A percentile compares a stretch with the other conserved stretches of the same genome.
These are phyloP conservation scores for Elasticomyces elasticus DNA, from an alignment of 495 filamentous ascomycete genomes.

Conservation along the genomic window DNA sequence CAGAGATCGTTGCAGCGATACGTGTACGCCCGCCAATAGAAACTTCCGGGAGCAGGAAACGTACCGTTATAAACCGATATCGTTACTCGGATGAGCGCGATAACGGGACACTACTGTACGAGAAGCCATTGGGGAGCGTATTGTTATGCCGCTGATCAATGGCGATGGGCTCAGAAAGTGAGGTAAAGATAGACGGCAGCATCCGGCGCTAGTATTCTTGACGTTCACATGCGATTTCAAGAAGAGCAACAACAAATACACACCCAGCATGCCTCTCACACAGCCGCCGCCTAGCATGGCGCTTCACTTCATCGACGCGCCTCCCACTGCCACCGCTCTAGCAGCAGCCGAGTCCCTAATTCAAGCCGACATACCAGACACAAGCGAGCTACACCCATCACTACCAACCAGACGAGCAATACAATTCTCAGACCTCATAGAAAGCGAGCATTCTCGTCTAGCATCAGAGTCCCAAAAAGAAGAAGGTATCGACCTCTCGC, in stretches of 20 bases:
- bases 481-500: slow-evolving; percentile 61
- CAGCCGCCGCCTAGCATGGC: slow-evolving; percentile 8
- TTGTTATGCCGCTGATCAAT: no score
- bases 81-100: no score
- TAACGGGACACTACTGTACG: no score
- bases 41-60: no score
- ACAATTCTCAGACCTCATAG: slow-evolving; percentile 50
- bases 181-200: no score
- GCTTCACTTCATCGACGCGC: slow-evolving; percentile 21
- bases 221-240: no score
- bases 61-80: no score
- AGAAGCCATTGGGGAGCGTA: no score
- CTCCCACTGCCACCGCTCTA: slow-evolving; percentile 11
- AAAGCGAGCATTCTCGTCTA: slow-evolving; percentile 53
- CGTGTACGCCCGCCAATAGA: no score
- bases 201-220: no score
- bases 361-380: slow-evolving; percentile 13
- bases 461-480: slow-evolving; percentile 38
- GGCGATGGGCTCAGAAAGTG: no score
- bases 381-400: slow-evolving; percentile 21
- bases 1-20: no score
- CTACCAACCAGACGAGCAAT: slow-evolving; percentile 28
- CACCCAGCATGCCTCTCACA: slow-evolving; percentile 21
- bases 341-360: slow-evolving; percentile 21
- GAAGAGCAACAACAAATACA: background rate